Percentiles rank a stretch among this genome's conserved stretches.
Evolutionary conservation across 306 rosid species (phyloP).

Genomic region (peach (Prunus persica)): DNA sequence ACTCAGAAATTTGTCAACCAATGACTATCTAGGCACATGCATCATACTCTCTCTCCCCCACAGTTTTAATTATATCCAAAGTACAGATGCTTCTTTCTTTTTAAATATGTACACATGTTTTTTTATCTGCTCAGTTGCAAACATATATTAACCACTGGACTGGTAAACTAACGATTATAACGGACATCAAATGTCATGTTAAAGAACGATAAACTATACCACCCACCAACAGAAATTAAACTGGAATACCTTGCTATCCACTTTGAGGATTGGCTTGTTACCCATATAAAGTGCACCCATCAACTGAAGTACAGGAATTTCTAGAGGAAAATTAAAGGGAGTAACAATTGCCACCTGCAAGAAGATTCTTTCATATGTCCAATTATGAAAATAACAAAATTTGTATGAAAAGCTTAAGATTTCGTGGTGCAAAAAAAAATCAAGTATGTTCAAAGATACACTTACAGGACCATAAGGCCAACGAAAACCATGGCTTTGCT

Average conservation of each 20-base stretch:
- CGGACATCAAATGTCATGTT: not conserved
- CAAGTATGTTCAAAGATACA: not conserved
- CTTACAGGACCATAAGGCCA: constrained; percentile 99
- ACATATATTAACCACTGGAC: not conserved
- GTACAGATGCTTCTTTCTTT: no score
- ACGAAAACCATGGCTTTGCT: constrained; percentile 91
- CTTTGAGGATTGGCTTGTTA: constrained; percentile 93
- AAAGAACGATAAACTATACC: not conserved
- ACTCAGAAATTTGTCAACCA: no score
- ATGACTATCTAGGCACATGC: no score
- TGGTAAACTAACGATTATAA: not conserved
- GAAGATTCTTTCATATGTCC: constrained; percentile 10
- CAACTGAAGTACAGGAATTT: constrained; percentile 94
- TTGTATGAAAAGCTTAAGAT: not conserved
- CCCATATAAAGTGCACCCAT: constrained; percentile 99
- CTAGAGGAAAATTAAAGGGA: constrained; percentile 95
- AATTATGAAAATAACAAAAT: constrained; percentile 1
- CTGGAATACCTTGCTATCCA: constrained; percentile 77
- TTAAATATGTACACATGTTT: no score
- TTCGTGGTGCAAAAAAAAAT: not conserved
- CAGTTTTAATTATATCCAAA: no score
- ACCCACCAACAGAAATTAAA: not conserved
- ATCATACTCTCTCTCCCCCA: no score
- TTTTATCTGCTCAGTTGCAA: no score
- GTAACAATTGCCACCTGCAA: constrained; percentile 89